Conservation (phyloP, 371 early-diverging fungal genomes). For the Phascolomyces articulosus region DNA sequence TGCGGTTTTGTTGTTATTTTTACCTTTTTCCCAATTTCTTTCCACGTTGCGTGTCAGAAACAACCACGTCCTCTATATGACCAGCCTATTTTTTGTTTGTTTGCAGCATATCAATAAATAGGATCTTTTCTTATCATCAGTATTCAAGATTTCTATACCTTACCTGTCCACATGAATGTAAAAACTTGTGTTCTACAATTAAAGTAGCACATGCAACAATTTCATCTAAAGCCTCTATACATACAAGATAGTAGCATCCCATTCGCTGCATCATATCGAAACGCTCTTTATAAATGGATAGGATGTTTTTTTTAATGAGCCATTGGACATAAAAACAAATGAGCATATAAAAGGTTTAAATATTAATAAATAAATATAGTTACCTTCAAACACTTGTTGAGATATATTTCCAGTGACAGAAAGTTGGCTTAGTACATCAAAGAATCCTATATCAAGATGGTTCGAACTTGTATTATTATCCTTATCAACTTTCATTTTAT, state of each 20-base stretch:
- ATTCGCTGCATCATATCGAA: conserved; percentile 64
- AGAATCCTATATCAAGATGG: conserved; percentile 8
- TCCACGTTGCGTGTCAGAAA: conserved; percentile 86
- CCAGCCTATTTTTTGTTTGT: conserved; percentile 43
- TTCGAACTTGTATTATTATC: background rate
- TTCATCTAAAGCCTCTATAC: conserved; percentile 66
- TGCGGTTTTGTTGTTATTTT: too few species aligned
- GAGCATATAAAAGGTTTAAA: too few species aligned
- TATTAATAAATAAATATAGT: too few species aligned
- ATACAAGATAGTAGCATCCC: conserved; percentile 71
- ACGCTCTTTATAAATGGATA: conserved; percentile 48
- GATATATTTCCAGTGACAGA: conserved; percentile 11
- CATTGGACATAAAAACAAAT: too few species aligned
- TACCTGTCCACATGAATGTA: conserved; percentile 82
- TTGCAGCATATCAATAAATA: background rate
- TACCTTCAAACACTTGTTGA: conserved; percentile 59
- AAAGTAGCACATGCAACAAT: conserved; percentile 94
- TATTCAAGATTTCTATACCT: conserved; percentile 20
- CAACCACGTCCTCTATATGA: conserved; percentile 92
- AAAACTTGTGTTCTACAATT: conserved; percentile 93
- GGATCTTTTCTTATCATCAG: background rate
- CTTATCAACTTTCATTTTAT: too few species aligned
- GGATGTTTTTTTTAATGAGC: background rate
- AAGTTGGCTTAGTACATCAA: conserved; percentile 10
- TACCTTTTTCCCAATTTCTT: conserved; percentile 70